A percentile compares a stretch with the other conserved stretches of the same genome.
Conservation (phyloP, 108 stramenopile genomes). For the Skeletonema tropicum region DNA sequence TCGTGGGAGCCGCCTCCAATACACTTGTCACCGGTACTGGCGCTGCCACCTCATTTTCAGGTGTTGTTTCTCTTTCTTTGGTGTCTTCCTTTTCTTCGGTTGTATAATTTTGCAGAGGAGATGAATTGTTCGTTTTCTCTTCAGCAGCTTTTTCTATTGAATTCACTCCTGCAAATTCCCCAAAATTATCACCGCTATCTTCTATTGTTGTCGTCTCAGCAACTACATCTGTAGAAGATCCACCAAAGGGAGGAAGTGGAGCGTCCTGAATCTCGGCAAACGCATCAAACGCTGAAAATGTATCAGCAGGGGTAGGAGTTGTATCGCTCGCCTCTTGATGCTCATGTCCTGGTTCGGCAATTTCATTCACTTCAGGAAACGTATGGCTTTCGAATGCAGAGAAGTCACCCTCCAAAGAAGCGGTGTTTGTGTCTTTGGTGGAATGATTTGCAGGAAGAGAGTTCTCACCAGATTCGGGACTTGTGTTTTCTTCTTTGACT, state of each 20-base stretch:
- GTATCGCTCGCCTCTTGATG: no score
- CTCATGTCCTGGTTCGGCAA: not conserved
- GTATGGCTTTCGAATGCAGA: not conserved
- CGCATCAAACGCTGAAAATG: slow-evolving; percentile 24
- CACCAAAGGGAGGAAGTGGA: not conserved
- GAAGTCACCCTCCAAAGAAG: not conserved
- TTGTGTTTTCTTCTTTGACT: not conserved
- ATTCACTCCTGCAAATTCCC: not conserved
- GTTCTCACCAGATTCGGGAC: not conserved
- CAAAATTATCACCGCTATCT: not conserved
- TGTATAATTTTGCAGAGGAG: not conserved
- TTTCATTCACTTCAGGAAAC: not conserved
- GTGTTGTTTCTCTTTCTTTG: not conserved
- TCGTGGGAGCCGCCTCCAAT: not conserved
- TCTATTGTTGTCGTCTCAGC: not conserved
- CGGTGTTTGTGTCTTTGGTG: not conserved
- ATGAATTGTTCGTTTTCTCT: not conserved
- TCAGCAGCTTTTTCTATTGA: not conserved
- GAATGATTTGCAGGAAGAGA: not conserved
- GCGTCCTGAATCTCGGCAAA: slow-evolving; percentile 2
- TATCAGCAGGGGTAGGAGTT: not conserved
- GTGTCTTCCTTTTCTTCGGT: not conserved
- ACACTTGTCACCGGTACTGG: not conserved
- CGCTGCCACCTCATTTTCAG: not conserved
- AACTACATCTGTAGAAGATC: not conserved